Evolutionary conservation across 176 grass and related monocot species (phyloP).

Genomic region (Aegilops speltoides): DNA sequence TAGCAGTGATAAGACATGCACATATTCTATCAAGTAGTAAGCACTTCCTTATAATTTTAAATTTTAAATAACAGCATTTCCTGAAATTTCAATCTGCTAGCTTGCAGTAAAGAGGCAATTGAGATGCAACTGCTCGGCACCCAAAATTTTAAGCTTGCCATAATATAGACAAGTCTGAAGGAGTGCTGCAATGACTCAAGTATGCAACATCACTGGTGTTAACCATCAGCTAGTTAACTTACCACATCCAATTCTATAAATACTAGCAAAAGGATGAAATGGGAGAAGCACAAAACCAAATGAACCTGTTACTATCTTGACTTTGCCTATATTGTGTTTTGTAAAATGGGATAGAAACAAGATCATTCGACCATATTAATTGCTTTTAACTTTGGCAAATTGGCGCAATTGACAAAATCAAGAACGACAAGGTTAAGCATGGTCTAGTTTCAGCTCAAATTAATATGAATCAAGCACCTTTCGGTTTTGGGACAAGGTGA

Average conservation of each 20-base stretch:
- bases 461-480: conserved; percentile 51
- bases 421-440: conserved; percentile 28
- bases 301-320: neutral
- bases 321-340: neutral
- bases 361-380: neutral
- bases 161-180: neutral
- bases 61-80: conserved; percentile 1
- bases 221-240: neutral
- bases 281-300: neutral
- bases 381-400: neutral
- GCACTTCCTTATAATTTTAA: neutral
- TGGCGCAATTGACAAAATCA: neutral
- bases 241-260: neutral
- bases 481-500: conserved; percentile 92
- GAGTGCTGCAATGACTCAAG: neutral
- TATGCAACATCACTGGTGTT: neutral
- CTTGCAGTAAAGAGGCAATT: neutral
- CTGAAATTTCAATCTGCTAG: neutral
- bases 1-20: neutral
- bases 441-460: conserved; percentile 22
- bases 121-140: neutral
- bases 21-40: neutral
- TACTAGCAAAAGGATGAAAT: neutral
- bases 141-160: neutral
- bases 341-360: conserved; percentile 7